Conservation (phyloP, 129 eudicot species). For the Cynara cardunculus region DNA sequence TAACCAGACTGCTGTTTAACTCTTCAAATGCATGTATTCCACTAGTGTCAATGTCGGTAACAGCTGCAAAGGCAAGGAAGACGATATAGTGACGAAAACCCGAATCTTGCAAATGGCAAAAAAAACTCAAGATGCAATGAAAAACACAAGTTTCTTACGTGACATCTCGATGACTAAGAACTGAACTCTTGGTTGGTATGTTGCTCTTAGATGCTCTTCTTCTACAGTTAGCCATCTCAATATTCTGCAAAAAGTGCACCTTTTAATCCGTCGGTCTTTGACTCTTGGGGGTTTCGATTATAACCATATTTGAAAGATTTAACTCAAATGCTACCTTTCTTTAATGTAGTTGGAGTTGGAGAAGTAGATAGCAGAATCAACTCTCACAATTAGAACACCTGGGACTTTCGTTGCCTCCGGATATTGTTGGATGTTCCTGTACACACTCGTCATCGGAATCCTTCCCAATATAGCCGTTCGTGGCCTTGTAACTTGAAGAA, state of each 20-base stretch:
- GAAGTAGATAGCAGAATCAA: constrained; percentile 84
- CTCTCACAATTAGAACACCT: constrained; percentile 58
- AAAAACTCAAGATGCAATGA: background rate
- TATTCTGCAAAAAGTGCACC: constrained; percentile 40
- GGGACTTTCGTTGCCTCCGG: constrained; percentile 72
- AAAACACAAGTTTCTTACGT: constrained; percentile 42
- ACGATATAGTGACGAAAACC: background rate
- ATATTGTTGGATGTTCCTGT: constrained; percentile 73
- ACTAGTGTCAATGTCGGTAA: constrained; percentile 75
- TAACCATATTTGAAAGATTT: background rate
- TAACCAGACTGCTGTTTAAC: constrained; percentile 48
- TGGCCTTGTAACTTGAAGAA: constrained; percentile 87
- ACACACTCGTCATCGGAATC: constrained; percentile 67
- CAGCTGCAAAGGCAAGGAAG: constrained; percentile 47
- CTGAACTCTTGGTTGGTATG: constrained; percentile 50
- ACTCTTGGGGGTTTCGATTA: background rate
- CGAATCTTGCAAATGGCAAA: background rate
- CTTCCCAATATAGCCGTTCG: constrained; percentile 70
- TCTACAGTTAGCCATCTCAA: constrained; percentile 80
- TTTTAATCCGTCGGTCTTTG: background rate
- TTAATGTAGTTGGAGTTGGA: constrained; percentile 74
- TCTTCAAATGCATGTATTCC: constrained; percentile 81
- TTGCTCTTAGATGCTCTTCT: constrained; percentile 43
- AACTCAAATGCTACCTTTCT: constrained; percentile 53
- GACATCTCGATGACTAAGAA: constrained; percentile 81